Percentiles rank a stretch among this genome's conserved stretches.
phyloP scores from a whole-genome alignment of 1,284 basidiomycete species.

The Rhodotorula sp. region DNA sequence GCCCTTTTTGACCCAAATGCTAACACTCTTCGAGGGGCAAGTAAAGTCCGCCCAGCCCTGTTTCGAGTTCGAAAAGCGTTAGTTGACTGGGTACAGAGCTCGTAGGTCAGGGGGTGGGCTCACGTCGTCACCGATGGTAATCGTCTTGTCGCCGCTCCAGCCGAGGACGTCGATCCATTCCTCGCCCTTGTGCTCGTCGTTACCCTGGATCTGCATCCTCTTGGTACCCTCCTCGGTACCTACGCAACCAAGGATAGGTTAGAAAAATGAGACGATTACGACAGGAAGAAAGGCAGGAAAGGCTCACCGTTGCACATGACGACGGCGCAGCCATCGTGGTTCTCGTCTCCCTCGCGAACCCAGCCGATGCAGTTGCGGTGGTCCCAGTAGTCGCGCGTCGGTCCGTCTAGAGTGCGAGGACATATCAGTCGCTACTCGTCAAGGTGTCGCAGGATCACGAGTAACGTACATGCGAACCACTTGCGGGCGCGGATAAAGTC shows the following conservation, averaged over 20 bases:
- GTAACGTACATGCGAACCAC: slow-evolving; percentile 31
- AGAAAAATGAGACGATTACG: slow-evolving; percentile 3
- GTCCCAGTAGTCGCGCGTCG: slow-evolving; percentile 53
- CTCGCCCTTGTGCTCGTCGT: slow-evolving; percentile 55
- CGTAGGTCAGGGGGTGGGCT: not conserved
- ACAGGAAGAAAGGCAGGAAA: slow-evolving; percentile 30
- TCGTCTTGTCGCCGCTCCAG: slow-evolving; percentile 55
- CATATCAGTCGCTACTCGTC: not conserved
- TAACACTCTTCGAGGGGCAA: slow-evolving; percentile 54
- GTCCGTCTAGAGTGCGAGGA: slow-evolving; percentile 50
- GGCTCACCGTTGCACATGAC: slow-evolving; percentile 51
- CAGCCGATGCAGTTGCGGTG: slow-evolving; percentile 56
- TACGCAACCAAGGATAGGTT: not conserved
- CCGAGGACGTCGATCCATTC: slow-evolving; percentile 60
- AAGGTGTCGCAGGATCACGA: not conserved
- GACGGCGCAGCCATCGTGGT: slow-evolving; percentile 54
- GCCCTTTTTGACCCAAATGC: slow-evolving; percentile 56
- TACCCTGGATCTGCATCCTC: slow-evolving; percentile 48
- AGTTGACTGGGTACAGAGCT: not conserved
- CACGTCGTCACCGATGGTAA: slow-evolving; percentile 56
- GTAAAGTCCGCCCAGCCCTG: slow-evolving; percentile 50
- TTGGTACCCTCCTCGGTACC: slow-evolving; percentile 21
- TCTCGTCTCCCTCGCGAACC: slow-evolving; percentile 55
- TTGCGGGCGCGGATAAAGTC: slow-evolving; percentile 52
- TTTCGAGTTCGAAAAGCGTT: not conserved